Evolutionary conservation across 2,329 filamentous ascomycete genomes (phyloP), one percentile per base, ranked within the genome.

Genomic region (Rachicladosporium sp.): DNA sequence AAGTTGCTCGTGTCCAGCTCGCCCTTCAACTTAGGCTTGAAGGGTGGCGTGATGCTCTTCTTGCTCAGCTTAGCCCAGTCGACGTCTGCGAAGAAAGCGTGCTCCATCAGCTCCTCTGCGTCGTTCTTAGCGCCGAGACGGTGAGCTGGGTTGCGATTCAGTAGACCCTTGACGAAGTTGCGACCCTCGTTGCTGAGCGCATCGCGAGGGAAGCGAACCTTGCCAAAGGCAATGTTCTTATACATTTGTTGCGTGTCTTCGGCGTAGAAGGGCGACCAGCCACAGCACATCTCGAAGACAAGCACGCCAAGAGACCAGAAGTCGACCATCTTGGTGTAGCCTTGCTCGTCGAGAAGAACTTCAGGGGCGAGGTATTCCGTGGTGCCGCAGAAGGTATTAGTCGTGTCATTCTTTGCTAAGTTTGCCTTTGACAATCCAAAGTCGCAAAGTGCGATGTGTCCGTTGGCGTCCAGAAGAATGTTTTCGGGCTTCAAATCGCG

Each of bases 241-340:
- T 98, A 98, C 91, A 98, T 98, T 62, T 98, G 91, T 63, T 98
- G 91, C 0, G 91, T 98, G 57, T 98, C 91, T 57, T 98, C 91
- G 41, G 91, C 91, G 53, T 96, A 98, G 65, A 98, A 98, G 0
- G 91, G 91, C 54, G 87, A 95, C 91, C 91, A 98, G 29, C 91
- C 91, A 54, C 91, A 98, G 68, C 91, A 98, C 91, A 98, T 98
- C 63, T 98, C 91, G 54, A 98, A 98, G 1, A 98, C 91, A 40
- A 98, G 71, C 35, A 98, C 91, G 42, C 91, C 91, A 9, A 98
- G 72, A 2, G 91, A 98, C 91, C 91, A 98, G 62, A 96, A 98
- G 61, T 98, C 91, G 5, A 98, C 91, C 91, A 98, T 96, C 68
- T 96, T 96, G 40, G 91, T 96, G 63, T 98, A 98, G 29, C 91